Percentiles rank a stretch among this genome's conserved stretches.
Evolutionary conservation across 441 rosid species (phyloP).

Genomic region (Cnidoscolus chayamansa): DNA sequence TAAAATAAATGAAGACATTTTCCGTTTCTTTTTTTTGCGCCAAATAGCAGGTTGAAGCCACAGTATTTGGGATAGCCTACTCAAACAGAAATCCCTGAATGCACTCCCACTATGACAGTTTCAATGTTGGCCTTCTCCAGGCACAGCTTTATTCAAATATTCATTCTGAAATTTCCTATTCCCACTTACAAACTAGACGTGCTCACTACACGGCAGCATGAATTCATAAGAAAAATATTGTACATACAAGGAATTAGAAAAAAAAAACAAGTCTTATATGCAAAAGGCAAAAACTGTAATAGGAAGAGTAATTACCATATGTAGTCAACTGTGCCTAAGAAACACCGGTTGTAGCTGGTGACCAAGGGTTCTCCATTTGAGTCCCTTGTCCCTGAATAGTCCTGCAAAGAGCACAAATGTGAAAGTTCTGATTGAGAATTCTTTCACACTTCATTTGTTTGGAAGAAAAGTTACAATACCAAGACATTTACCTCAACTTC

Average conservation of each 20-base stretch:
- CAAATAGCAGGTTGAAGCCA: not conserved
- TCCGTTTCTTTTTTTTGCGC: not conserved
- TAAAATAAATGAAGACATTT: not conserved
- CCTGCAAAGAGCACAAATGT: conserved; percentile 42
- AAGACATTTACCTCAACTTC: conserved; percentile 65
- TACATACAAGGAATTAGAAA: not conserved
- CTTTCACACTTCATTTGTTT: not conserved
- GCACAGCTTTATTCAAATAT: not conserved
- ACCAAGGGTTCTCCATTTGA: conserved; percentile 73
- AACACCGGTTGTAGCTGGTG: conserved; percentile 86
- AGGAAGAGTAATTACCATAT: conserved; percentile 55
- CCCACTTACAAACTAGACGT: not conserved
- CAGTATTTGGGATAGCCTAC: not conserved
- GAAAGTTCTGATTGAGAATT: not conserved
- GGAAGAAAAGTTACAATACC: not conserved
- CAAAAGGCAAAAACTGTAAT: not conserved
- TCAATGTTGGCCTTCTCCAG: not conserved
- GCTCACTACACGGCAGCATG: conserved; percentile 8
- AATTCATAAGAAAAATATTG: not conserved
- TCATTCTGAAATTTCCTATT: not conserved
- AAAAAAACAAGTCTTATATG: not conserved
- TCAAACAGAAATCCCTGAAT: not conserved
- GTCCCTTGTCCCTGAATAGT: conserved; percentile 65
- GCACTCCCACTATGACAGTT: not conserved
- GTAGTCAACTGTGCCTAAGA: conserved; percentile 94